Evolutionary conservation across 2,329 filamentous ascomycete species (phyloP).

Genomic region (Cercospora beticola): DNA sequence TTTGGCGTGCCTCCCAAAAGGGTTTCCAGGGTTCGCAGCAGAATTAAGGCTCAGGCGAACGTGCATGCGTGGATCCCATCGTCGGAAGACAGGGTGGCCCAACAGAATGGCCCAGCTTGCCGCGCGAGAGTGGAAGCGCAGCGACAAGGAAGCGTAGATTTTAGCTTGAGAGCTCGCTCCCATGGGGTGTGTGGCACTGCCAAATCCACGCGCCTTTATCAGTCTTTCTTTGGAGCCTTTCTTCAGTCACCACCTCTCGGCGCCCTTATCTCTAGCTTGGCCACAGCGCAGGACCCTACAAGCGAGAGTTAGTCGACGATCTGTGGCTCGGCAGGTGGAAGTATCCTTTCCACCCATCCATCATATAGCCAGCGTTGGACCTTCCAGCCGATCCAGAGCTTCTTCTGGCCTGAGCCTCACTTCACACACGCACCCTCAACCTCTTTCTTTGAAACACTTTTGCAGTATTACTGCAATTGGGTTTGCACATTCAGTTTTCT

Average conservation of each 20-base stretch:
- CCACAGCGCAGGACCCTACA: neutral
- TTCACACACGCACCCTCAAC: neutral
- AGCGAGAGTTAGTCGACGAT: constrained; percentile 3
- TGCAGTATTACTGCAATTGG: neutral
- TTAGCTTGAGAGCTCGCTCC: neutral
- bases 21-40: neutral
- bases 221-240: neutral
- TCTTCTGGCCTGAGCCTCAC: constrained; percentile 7
- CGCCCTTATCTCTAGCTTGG: constrained; percentile 11
- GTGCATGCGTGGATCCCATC: neutral
- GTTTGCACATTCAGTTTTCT: neutral
- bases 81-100: neutral
- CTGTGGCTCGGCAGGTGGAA: constrained; percentile 2
- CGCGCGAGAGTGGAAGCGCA: neutral
- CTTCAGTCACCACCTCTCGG: neutral
- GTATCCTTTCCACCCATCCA: constrained; percentile 1
- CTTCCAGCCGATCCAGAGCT: neutral
- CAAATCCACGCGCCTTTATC: neutral
- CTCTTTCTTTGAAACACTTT: neutral
- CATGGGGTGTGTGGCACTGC: neutral
- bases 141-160: constrained; percentile 2
- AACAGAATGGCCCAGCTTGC: neutral
- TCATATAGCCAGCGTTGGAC: constrained; percentile 4
- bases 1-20: neutral
- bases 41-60: neutral